Conservation (phyloP, 2,329 filamentous ascomycete species). For the Fusarium oligoseptatum region DNA sequence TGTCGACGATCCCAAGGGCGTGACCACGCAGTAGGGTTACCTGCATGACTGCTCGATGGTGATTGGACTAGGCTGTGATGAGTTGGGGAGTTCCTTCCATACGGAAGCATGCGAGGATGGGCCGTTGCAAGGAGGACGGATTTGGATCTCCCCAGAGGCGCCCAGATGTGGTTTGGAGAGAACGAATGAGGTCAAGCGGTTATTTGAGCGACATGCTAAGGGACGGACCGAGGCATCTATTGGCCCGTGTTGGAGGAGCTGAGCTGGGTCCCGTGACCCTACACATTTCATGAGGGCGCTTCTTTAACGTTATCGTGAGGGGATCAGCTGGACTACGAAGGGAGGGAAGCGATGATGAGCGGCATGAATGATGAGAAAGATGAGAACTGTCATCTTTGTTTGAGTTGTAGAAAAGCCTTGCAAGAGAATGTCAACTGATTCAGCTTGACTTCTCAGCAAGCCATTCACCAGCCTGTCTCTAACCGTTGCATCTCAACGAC, state of each 20-base stretch:
- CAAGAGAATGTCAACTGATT: not conserved
- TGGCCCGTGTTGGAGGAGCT: not conserved
- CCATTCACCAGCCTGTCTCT: not conserved
- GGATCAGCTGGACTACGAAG: not conserved
- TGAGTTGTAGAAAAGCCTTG: not conserved
- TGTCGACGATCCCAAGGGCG: not conserved
- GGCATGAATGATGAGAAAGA: not conserved
- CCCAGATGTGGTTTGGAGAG: not conserved
- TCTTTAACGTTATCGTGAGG: not conserved
- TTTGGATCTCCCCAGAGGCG: conserved; percentile 1
- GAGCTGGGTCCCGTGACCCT: conserved; percentile 18
- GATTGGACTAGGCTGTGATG: not conserved
- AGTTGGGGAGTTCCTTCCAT: not conserved
- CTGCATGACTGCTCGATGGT: not conserved
- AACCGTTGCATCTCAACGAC: not conserved
- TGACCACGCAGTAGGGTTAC: not conserved
- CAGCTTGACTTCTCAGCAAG: not conserved
- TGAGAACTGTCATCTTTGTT: not conserved
- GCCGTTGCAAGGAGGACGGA: conserved; percentile 4
- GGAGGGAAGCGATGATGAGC: not conserved
- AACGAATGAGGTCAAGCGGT: not conserved
- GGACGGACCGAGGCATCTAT: conserved; percentile 35
- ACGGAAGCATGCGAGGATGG: not conserved
- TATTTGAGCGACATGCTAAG: conserved; percentile 18
- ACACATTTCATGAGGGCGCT: not conserved